phyloP scores from a whole-genome alignment of 2,329 filamentous ascomycete genomes.

The Sporothrix phasma region DNA sequence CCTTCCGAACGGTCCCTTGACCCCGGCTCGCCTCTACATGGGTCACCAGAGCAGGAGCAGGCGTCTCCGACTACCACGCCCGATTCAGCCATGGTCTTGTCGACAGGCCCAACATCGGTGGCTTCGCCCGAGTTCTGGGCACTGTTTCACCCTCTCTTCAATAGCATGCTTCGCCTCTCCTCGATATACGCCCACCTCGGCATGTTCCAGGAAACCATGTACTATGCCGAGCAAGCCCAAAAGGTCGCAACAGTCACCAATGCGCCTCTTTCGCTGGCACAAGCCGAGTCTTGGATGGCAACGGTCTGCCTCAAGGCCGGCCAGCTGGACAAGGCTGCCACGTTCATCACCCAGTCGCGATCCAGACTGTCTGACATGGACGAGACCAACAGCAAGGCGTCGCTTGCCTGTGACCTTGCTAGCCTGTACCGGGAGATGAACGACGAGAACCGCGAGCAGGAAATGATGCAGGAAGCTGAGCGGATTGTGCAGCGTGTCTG shows the following conservation, averaged over 20 bases:
- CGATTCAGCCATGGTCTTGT: not conserved
- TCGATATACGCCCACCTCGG: slow-evolving; percentile 74
- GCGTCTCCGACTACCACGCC: not conserved
- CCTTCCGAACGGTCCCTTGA: not conserved
- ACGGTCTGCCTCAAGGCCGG: slow-evolving; percentile 48
- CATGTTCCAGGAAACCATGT: slow-evolving; percentile 77
- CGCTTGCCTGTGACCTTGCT: slow-evolving; percentile 45
- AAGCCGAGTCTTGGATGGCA: slow-evolving; percentile 45
- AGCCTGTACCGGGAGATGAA: slow-evolving; percentile 44
- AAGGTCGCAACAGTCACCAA: slow-evolving; percentile 63
- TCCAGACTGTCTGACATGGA: slow-evolving; percentile 39
- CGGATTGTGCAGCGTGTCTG: slow-evolving; percentile 22
- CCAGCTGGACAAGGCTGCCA: slow-evolving; percentile 46
- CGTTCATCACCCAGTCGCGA: slow-evolving; percentile 44
- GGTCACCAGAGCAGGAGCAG: not conserved
- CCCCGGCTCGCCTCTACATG: not conserved
- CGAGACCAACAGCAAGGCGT: slow-evolving; percentile 34
- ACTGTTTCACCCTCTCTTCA: slow-evolving; percentile 63
- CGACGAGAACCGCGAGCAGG: slow-evolving; percentile 33
- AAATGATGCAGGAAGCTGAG: slow-evolving; percentile 41
- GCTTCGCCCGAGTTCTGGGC: slow-evolving; percentile 61
- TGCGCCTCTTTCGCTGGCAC: slow-evolving; percentile 48
- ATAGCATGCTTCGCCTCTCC: slow-evolving; percentile 63
- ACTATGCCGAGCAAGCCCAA: slow-evolving; percentile 75
- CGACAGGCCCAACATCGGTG: not conserved